phyloP scores from a whole-genome alignment of 1,284 basidiomycete genomes.

The Apiotrichum veenhuisii region DNA sequence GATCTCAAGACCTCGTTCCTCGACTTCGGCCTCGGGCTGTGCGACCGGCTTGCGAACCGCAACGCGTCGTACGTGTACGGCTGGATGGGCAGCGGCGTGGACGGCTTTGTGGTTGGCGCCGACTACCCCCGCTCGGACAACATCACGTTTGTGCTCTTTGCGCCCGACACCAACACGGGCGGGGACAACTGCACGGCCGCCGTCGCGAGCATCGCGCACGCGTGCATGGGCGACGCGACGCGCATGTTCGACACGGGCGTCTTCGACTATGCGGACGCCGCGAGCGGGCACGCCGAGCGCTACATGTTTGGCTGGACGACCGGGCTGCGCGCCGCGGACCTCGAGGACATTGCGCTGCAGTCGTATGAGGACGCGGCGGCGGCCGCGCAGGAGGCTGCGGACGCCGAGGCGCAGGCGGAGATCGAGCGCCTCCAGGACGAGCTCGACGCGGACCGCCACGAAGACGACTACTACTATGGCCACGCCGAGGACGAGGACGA shows the following conservation, averaged over 20 bases:
- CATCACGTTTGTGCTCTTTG: not conserved
- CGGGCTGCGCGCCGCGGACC: not conserved
- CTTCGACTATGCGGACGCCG: not conserved
- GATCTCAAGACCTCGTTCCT: too few relatives aligned
- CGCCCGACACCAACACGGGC: not conserved
- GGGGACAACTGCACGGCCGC: not conserved
- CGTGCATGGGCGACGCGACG: constrained; percentile 67
- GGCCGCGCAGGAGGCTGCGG: not conserved
- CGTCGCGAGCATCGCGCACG: constrained; percentile 80
- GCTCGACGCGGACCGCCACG: too few relatives aligned
- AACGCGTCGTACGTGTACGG: too few relatives aligned
- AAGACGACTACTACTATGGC: too few relatives aligned
- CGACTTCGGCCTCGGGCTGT: too few relatives aligned
- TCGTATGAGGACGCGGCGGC: not conserved
- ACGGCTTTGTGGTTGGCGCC: not conserved
- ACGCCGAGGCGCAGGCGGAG: not conserved
- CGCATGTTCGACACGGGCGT: not conserved
- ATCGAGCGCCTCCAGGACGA: not conserved
- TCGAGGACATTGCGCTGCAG: not conserved
- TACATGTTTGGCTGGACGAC: not conserved
- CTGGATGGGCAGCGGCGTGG: not conserved
- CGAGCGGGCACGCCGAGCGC: not conserved
- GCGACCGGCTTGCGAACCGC: too few relatives aligned
- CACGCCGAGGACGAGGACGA: too few relatives aligned
- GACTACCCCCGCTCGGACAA: not conserved